phyloP scores from a whole-genome alignment of 2,329 filamentous ascomycete genomes.

The Aspergillus sp. region DNA sequence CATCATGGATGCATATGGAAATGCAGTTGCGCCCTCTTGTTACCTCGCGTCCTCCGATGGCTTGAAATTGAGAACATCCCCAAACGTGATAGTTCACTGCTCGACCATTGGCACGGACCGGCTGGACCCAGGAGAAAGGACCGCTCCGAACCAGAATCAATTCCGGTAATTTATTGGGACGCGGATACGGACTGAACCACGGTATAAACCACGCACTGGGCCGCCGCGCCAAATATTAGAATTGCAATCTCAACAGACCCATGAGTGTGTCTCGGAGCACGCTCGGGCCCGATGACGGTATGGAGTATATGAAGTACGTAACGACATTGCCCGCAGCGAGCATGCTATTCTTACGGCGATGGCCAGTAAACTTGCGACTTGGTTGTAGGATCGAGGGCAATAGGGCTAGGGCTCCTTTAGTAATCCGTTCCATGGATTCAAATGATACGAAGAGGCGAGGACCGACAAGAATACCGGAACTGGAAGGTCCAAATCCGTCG shows the following conservation, averaged over 20 bases:
- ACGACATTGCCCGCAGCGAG: not conserved
- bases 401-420: not conserved
- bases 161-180: not conserved
- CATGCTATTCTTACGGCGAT: not conserved
- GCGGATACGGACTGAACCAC: not conserved
- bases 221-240: not conserved
- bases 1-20: not conserved
- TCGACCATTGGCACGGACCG: not conserved
- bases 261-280: conserved; percentile 7
- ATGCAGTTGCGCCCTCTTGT: not conserved
- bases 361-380: not conserved
- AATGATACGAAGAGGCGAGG: not conserved
- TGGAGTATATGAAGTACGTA: not conserved
- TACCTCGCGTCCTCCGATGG: not conserved
- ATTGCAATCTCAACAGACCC: no score
- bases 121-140: conserved; percentile 4
- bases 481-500: conserved; percentile 9
- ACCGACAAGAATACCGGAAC: conserved; percentile 1
- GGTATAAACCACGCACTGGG: not conserved
- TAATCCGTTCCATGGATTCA: conserved; percentile 18
- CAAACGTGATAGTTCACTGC: not conserved
- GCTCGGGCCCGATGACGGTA: conserved; percentile 16
- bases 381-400: not conserved
- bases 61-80: not conserved
- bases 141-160: conserved; percentile 1